Percentiles rank a stretch among this genome's conserved stretches.
Evolutionary conservation across 306 rosid species (phyloP).

Genomic region (Pachyrhizus erosus): DNA sequence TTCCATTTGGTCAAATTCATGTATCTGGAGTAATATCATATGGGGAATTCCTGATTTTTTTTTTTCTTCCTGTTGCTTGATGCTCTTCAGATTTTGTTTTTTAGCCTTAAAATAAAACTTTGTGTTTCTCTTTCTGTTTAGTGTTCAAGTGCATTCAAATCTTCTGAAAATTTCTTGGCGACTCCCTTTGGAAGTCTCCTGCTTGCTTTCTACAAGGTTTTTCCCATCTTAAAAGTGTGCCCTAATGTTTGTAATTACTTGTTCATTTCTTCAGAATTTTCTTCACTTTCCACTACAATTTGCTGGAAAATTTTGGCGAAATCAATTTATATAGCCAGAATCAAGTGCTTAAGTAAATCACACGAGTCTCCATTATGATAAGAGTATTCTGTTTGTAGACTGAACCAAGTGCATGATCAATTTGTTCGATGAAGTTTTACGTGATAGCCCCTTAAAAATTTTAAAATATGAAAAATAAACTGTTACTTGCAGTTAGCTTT

Average conservation of each 20-base stretch:
- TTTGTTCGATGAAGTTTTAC: not conserved
- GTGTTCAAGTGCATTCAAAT: not conserved
- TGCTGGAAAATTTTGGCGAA: not conserved
- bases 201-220: not conserved
- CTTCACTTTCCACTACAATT: not conserved
- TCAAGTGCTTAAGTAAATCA: not conserved
- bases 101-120: not conserved
- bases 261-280: not conserved
- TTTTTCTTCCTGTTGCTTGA: not conserved
- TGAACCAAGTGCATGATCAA: not conserved
- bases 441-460: not conserved
- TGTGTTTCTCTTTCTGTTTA: not conserved
- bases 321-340: not conserved
- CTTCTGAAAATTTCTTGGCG: not conserved
- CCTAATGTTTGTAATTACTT: not conserved
- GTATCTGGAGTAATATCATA: constrained; percentile 31
- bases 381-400: not conserved
- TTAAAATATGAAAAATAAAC: not conserved
- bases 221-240: constrained; percentile 15
- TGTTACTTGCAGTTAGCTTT: not conserved
- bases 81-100: constrained; percentile 11
- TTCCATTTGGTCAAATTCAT: constrained; percentile 12
- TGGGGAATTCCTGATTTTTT: constrained; percentile 34
- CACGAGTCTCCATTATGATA: not conserved
- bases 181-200: not conserved